These are phyloP conservation scores for Ajuga chamaepitys DNA, from an alignment of 257 asterid genomes.

Conservation along the genomic window DNA sequence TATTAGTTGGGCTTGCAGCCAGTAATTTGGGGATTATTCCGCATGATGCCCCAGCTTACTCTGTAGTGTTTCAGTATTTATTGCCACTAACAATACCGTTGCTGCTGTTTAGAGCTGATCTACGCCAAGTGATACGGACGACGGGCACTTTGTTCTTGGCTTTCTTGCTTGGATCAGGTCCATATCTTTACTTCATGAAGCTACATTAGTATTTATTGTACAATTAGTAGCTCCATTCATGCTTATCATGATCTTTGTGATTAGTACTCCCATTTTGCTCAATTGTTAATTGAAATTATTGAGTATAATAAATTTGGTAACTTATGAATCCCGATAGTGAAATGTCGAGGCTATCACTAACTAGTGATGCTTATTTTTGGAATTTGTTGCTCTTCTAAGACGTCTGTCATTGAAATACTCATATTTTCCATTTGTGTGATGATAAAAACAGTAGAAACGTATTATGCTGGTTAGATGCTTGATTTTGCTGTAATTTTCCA, in stretches of 20 bases:
- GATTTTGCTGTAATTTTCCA: too few relatives aligned
- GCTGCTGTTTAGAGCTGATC: constrained; percentile 69
- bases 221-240: not conserved
- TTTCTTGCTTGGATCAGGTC: constrained; percentile 80
- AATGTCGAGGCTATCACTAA: not conserved
- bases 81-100: constrained; percentile 72
- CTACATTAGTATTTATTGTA: not conserved
- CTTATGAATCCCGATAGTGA: not conserved
- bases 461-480: too few relatives aligned
- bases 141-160: constrained; percentile 70
- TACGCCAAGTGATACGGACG: constrained; percentile 44
- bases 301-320: not conserved
- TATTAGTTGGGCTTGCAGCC: constrained; percentile 63
- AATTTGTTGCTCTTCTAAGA: not conserved
- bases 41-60: constrained; percentile 61
- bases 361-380: not conserved
- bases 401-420: not conserved
- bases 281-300: not conserved
- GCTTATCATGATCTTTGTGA: too few relatives aligned
- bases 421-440: too few relatives aligned
- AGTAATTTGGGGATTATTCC: constrained; percentile 86
- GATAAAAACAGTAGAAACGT: too few relatives aligned
- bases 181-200: constrained; percentile 5
- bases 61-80: constrained; percentile 54
- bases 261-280: too few relatives aligned